Conservation (phyloP, 2,329 filamentous ascomycete species). For the Fusarium tupiense region DNA sequence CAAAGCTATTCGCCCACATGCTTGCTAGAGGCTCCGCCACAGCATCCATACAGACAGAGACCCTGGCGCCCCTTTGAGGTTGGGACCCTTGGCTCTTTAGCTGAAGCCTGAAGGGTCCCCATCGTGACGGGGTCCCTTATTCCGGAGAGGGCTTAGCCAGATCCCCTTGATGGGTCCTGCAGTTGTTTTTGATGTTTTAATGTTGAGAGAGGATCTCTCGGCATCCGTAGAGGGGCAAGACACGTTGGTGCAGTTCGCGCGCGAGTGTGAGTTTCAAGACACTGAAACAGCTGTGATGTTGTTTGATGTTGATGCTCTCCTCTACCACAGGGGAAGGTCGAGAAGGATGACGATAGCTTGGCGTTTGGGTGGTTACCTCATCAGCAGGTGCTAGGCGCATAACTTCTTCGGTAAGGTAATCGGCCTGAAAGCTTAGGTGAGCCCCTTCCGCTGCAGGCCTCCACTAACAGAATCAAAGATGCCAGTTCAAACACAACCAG, state of each 20-base stretch:
- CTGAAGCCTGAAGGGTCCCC: constrained; percentile 10
- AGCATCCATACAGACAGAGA: not conserved
- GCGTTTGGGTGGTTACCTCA: not conserved
- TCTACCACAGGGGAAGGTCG: not conserved
- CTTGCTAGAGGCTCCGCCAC: constrained; percentile 7
- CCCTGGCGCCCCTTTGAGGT: constrained; percentile 6
- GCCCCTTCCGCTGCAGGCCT: not conserved
- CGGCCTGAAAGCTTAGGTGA: not conserved
- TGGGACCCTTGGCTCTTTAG: not conserved
- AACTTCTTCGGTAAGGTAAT: not conserved
- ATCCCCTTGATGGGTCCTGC: constrained; percentile 15
- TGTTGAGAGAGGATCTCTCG: not conserved
- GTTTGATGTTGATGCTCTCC: not conserved
- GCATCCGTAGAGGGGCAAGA: constrained; percentile 2
- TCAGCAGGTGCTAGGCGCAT: not conserved
- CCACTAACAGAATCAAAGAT: not conserved
- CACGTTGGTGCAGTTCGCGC: constrained; percentile 1
- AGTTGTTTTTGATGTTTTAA: not conserved
- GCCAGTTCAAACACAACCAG: not conserved
- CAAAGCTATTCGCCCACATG: constrained; percentile 29
- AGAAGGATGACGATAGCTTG: not conserved
- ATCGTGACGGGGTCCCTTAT: not conserved
- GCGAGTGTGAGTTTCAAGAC: not conserved
- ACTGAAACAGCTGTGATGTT: not conserved
- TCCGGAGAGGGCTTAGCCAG: constrained; percentile 14